Base-by-base conservation (phyloP, 2,329 filamentous ascomycete genomes). In the Xylaria sp. region DNA sequence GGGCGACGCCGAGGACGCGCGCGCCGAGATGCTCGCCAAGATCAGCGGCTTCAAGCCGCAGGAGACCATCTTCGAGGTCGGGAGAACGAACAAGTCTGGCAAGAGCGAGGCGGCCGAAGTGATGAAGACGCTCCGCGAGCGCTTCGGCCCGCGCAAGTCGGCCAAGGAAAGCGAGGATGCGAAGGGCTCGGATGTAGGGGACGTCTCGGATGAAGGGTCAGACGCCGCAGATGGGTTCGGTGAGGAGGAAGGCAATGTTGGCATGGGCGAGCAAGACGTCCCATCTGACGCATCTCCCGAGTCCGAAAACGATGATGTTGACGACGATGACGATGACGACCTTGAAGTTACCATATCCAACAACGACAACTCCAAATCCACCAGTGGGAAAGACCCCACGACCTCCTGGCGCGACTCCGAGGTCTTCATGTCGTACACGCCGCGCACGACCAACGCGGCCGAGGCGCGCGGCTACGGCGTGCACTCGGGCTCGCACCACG, bases 1-100 rank as follows among this genome's bases (percentile, higher is more conserved):
- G 0, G 81, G 85, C 51, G 77, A 83, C 29, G 74, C 82, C 22
- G 90, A 93, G 66, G 81, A 85, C 55, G 87, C 90, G 44, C 84
- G 92, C 26, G 86, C 92, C 44, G 86, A 89, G 46, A 96, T 99
- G 90, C 78, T 99, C 24, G 91, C 91, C 26, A 85, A 87, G 54
- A 91, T 99, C 52, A 92, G 91, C 65, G 88, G 89, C 1, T 99
- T 94, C 75, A 85, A 91, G 63, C 94, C 95, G 0, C 81, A 87
- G 40, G 94, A 99, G 73, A 97, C 93, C 0, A 91, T 99, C n/a
- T 99, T 99, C 64, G 94, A 99, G 72, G 87, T 97, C 59, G 89
- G 90, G 6, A 85, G 88, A 63, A 83, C 87, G 56, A 88, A 86
- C 38, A 88, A 89, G 61, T 79, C 73, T 2, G 79, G 78, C 1